A percentile compares a stretch with the other conserved stretches of the same genome.
phyloP scores from a whole-genome alignment of 1,139 yeast genomes.

The Pichia sp. region DNA sequence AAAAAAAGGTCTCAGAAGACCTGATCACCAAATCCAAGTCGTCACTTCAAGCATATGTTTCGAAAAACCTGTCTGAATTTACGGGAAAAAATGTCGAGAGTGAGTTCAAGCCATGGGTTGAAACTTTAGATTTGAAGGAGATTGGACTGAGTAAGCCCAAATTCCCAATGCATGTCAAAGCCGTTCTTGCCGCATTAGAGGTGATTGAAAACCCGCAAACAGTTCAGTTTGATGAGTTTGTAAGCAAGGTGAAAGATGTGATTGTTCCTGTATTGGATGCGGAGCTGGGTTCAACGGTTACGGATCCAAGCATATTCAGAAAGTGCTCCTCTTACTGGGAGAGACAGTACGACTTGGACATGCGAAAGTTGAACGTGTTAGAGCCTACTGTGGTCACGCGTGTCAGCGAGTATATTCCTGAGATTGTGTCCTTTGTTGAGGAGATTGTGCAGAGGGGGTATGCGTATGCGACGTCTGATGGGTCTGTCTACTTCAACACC shows the following conservation, averaged over 20 bases:
- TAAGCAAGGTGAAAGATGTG: slow-evolving; percentile 59
- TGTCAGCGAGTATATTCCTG: slow-evolving; percentile 96
- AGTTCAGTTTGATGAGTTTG: slow-evolving; percentile 38
- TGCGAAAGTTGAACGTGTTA: slow-evolving; percentile 77
- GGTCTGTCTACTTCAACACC: slow-evolving; percentile 95
- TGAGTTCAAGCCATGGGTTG: slow-evolving; percentile 51
- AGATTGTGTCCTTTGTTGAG: slow-evolving; percentile 74
- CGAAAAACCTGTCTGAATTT: slow-evolving; percentile 54
- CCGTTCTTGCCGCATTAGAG: slow-evolving; percentile 51
- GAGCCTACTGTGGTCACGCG: slow-evolving; percentile 86
- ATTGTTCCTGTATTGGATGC: slow-evolving; percentile 70
- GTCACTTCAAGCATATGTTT: slow-evolving; percentile 48
- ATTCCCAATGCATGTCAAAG: slow-evolving; percentile 76
- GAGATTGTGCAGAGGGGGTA: slow-evolving; percentile 72
- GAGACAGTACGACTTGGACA: slow-evolving; percentile 73
- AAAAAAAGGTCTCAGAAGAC: slow-evolving; percentile 35
- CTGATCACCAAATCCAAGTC: slow-evolving; percentile 39
- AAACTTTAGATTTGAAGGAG: slow-evolving; percentile 44
- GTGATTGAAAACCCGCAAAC: slow-evolving; percentile 35
- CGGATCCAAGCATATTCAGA: slow-evolving; percentile 79
- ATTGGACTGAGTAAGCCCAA: slow-evolving; percentile 64
- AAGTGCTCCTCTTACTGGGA: slow-evolving; percentile 91
- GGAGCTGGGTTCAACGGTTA: slow-evolving; percentile 67
- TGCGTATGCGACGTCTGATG: slow-evolving; percentile 78
- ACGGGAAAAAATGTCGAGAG: slow-evolving; percentile 22